These are phyloP conservation scores for Amoebophrya sp. DNA, from an alignment of 169 alveolate genomes.

Conservation along the genomic window DNA sequence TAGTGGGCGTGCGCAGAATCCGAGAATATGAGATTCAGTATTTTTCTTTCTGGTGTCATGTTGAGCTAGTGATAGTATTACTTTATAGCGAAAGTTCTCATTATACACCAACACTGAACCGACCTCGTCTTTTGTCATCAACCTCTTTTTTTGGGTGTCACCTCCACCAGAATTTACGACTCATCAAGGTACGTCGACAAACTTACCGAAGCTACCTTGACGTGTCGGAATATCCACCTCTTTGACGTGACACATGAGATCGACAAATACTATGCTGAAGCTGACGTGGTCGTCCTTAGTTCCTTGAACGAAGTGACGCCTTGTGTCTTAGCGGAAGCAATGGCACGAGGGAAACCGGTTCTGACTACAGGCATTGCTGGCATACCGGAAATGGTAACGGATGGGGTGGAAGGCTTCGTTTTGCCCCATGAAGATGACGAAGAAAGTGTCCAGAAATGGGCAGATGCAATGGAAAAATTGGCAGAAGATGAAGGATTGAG, in stretches of 20 bases:
- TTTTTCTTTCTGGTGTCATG: too few relatives aligned
- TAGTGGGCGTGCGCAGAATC: slow-evolving; percentile 24
- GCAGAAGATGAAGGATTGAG: slow-evolving; percentile 22
- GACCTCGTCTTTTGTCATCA: too few relatives aligned
- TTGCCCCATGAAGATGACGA: not conserved
- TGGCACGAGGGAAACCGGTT: slow-evolving; percentile 18
- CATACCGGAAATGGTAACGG: slow-evolving; percentile 33
- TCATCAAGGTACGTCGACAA: slow-evolving; percentile 28
- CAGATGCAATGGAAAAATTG: not conserved
- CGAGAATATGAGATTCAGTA: slow-evolving; percentile 28
- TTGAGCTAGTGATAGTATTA: too few relatives aligned
- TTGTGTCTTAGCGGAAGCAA: slow-evolving; percentile 20
- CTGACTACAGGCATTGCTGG: slow-evolving; percentile 34
- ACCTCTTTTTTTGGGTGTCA: too few relatives aligned
- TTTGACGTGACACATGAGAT: slow-evolving; percentile 27
- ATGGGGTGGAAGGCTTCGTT: slow-evolving; percentile 29
- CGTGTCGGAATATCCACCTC: not conserved
- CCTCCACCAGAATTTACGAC: too few relatives aligned
- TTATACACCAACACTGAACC: too few relatives aligned
- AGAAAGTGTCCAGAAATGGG: not conserved
- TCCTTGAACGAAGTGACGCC: slow-evolving; percentile 36
- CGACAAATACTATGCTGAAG: slow-evolving; percentile 21
- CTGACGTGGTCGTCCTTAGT: slow-evolving; percentile 9
- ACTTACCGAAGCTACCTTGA: not conserved
- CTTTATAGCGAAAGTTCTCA: too few relatives aligned